These are phyloP conservation scores for Annulohypoxylon truncatum DNA, from an alignment of 2,329 filamentous ascomycete species.

Conservation along the genomic window DNA sequence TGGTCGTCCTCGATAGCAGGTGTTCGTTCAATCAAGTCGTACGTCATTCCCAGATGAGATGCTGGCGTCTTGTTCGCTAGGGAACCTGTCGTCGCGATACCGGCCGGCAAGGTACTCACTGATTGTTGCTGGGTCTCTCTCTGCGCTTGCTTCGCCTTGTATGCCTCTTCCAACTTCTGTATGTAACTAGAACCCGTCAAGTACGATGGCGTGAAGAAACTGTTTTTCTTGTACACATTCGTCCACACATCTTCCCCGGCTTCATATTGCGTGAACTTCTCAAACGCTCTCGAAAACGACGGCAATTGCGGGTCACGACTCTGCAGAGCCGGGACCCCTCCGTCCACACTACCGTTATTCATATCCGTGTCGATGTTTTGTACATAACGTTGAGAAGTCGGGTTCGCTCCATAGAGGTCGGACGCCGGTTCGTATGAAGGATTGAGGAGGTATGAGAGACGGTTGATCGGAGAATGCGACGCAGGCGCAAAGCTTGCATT, in stretches of 20 bases:
- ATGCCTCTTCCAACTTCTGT: slow-evolving; percentile 76
- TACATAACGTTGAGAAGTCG: slow-evolving; percentile 42
- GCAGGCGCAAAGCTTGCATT: slow-evolving; percentile 41
- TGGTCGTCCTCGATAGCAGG: slow-evolving; percentile 70
- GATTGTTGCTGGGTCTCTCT: slow-evolving; percentile 61
- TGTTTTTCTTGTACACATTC: slow-evolving; percentile 51
- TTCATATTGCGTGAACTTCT: slow-evolving; percentile 56
- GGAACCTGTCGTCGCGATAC: slow-evolving; percentile 53
- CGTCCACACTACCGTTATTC: slow-evolving; percentile 46
- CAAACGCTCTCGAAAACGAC: slow-evolving; percentile 65
- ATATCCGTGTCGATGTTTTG: slow-evolving; percentile 52
- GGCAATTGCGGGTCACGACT: slow-evolving; percentile 54
- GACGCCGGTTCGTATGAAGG: slow-evolving; percentile 55
- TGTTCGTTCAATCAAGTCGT: slow-evolving; percentile 84
- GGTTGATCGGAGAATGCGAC: slow-evolving; percentile 53
- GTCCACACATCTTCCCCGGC: slow-evolving; percentile 41
- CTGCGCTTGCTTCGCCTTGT: slow-evolving; percentile 69
- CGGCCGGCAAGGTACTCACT: slow-evolving; percentile 39
- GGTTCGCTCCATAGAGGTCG: slow-evolving; percentile 47
- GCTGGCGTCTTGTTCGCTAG: slow-evolving; percentile 67
- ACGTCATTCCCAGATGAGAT: slow-evolving; percentile 80
- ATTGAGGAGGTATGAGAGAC: slow-evolving; percentile 67
- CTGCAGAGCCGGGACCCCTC: slow-evolving; percentile 41
- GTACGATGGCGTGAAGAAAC: slow-evolving; percentile 88
- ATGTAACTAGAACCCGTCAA: slow-evolving; percentile 82